Base-by-base conservation (phyloP, 495 filamentous ascomycete genomes). In the Daldinia loculata region DNA sequence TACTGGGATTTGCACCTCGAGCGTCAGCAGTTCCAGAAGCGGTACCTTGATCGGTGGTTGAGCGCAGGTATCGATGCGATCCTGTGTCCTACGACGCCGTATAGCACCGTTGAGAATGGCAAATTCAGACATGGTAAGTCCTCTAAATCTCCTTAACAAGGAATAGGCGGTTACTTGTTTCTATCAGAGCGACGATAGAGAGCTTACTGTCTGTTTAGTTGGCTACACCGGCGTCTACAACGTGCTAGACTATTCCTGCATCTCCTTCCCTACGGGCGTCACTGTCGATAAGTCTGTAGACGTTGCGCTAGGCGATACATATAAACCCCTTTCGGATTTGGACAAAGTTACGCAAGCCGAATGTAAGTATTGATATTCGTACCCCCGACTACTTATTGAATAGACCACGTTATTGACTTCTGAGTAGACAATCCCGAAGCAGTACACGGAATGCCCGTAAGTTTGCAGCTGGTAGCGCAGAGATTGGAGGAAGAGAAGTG, bases 401-500 rank as follows among this genome's bases (percentile, higher is more conserved):
- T 41, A 11, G 9, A 4, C 11, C 19, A 2, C 2, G 51, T 60
- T 56, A 56, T 57, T 61, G 19, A 63, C 29, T 36, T 4, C 26
- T 7, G 12, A 22, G 9, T 56, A 80, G 78, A 97, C 70, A 88
- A 96, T 72, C 85, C 90, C 0, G 77, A 79, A 3, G 85, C 84
- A 63, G 94, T 96, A 86, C 87, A 90, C 17, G 92, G 92, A 5
- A 83, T 95, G 74, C 92, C 93, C 0, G 89, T 94, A 24, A 93
- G 84, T 0, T 84, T 96, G 43, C 93, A 97, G 78, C 81, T 97
- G 9, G 90, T 95, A 9, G 93, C 92, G 2, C 85, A 89, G 69
- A 83, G 92, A 43, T 83, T 94, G 76, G 85, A 94, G 75, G 93
- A 97, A 75, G 93, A 96, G 83, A 93, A 93, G 76, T 91, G 95